Evolutionary conservation across 2,329 filamentous ascomycete genomes (phyloP), one percentile per base, ranked within the genome.

Genomic region (Colletotrichum tamarilloi): DNA sequence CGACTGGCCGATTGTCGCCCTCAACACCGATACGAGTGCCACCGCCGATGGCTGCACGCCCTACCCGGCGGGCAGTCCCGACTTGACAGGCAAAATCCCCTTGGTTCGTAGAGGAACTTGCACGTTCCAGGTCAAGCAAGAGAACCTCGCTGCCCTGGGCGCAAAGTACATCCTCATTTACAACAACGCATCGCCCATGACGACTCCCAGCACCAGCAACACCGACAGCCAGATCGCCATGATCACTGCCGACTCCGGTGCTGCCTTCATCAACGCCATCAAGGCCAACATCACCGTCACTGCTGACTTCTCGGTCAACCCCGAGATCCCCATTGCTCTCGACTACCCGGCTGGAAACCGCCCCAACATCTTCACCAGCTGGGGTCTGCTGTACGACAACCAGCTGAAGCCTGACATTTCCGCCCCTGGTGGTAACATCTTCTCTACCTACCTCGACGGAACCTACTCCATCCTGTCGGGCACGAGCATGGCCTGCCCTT

Each of bases 401-500:
- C 78, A 81, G 60, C 77, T 86, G 67, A 85, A 85, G 77, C 84
- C 85, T 6, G 82, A 87, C 63, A 76, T 87, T 60, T 83, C 82
- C 12, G 81, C 84, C 0, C 84, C 85, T 1, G 85, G 85, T 53
- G 82, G 83, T 22, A 80, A 82, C n/a, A 78, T 79, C 55, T 80
- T 85, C 58, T 84, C 84, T 5, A 87, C 85, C 2, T 87, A 82
- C 60, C 82, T 83, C 4, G 76, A 84, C 32, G 77, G 78, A 28
- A 65, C 74, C 11, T 87, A 86, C 72, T 82, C 80, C n/a, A 80
- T 87, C 12, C 76, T 83, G 19, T 83, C 80, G 32, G 86, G 86
- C 46, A 88, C 86, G 1, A 86, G 84, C 3, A 87, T 88, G 86
- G 81, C 85, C 6, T 81, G 82, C 59, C 85, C 85, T 6, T 81